Evolutionary conservation across 2,329 filamentous ascomycete species (phyloP), one percentile per base, ranked within the genome.

Genomic region (Talaromyces marneffei): DNA sequence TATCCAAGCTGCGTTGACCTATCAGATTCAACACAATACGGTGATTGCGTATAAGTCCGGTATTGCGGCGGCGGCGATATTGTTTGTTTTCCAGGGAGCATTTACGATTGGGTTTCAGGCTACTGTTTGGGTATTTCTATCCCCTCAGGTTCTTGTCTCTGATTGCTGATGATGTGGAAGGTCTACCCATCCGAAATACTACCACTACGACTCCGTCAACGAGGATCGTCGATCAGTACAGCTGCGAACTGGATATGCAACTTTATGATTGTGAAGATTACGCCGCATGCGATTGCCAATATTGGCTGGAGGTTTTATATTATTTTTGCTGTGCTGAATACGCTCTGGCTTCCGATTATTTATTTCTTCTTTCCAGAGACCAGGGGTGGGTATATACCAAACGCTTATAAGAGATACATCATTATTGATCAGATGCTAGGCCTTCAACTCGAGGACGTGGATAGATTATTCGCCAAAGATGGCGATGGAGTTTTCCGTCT

Each of bases 281-380:
- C 66, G 3, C 67, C 66, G 33, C 42, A 23, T 18, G 56, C 56
- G 3, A 68, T 68, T 62, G 66, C 68, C 2, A 75, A 74, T 31
- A 71, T 75, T 48, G 66, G 65, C 16, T 71, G 67, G 69, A 63
- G 63, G 52, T 71, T 68, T 4, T 73, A 71, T 39, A 69, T 71
- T 33, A 72, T 71, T 39, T 71, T 71, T 37, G 68, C 69, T 0
- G 18, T 39, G 4, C 3, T 54, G 2, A 39, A 55, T 64, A 20
- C 64, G 70, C 9, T 69, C 64, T 62, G 55, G 58, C 16, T 80
- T 16, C 78, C 78, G 0, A 85, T 86, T 50, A 82, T 87, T 46
- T 88, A 82, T 85, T 69, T 80, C 85, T 66, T 86, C n/a, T n/a
- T 87, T 2, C 85, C 85, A 0, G 85, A 88, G 71, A 88, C 86